These are phyloP conservation scores for Ophiostoma novo-ulmi DNA, from an alignment of 2,329 filamentous ascomycete genomes.

Conservation along the genomic window DNA sequence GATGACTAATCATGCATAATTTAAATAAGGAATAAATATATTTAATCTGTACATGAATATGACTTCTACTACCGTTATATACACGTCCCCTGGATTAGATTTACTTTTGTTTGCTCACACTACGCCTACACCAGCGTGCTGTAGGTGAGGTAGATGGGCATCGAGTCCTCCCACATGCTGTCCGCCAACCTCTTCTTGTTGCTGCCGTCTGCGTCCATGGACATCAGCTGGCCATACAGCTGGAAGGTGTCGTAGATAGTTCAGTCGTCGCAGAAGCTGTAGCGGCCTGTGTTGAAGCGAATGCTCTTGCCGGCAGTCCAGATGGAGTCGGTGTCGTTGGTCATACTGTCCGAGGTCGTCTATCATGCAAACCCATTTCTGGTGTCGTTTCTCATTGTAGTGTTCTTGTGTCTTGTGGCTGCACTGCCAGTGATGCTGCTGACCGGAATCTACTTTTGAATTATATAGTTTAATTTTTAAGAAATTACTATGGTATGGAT, in stretches of 20 bases:
- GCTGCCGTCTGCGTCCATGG: constrained; percentile 17
- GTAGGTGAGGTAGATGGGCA: constrained; percentile 5
- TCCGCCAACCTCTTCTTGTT: constrained; percentile 15
- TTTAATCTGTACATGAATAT: background rate
- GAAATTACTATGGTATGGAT: no score
- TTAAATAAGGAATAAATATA: background rate
- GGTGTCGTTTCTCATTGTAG: no score
- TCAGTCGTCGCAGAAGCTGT: background rate
- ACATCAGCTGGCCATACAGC: constrained; percentile 16
- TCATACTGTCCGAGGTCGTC: background rate
- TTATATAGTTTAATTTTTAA: no score
- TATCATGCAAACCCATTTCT: no score
- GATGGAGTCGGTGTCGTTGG: background rate
- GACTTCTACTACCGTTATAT: background rate
- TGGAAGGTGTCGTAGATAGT: constrained; percentile 13
- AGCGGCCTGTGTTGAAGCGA: background rate
- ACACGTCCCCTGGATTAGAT: background rate
- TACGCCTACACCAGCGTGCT: background rate
- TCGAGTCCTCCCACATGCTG: constrained; percentile 18
- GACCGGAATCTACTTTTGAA: no score
- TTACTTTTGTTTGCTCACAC: background rate
- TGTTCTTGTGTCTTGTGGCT: no score
- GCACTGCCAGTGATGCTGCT: no score
- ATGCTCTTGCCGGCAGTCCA: background rate
- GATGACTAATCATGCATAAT: background rate